Conservation (phyloP, 768 basidiomycete genomes). For the Boletus sp. region DNA sequence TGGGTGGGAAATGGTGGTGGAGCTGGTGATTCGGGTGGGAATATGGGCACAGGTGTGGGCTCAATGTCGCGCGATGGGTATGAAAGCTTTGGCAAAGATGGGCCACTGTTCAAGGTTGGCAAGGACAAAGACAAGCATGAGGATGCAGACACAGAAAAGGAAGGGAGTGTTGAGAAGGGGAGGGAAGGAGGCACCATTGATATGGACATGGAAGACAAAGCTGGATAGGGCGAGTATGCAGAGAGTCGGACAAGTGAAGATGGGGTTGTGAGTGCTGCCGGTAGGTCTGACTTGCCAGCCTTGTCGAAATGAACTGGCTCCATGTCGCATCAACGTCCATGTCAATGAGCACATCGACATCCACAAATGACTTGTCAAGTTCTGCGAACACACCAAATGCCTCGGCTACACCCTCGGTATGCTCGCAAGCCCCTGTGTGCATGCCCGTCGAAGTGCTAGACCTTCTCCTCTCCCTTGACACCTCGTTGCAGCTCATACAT, state of each 20-base stretch:
- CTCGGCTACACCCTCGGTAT: background rate
- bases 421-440: slow-evolving; percentile 19
- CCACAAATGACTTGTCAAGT: background rate
- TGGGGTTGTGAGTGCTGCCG: background rate
- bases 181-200: background rate
- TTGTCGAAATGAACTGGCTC: slow-evolving; percentile 2
- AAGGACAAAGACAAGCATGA: slow-evolving; percentile 36
- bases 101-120: slow-evolving; percentile 52
- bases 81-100: slow-evolving; percentile 29
- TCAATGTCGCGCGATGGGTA: slow-evolving; percentile 13
- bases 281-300: background rate
- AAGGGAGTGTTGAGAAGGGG: slow-evolving; percentile 9
- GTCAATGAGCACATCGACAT: background rate
- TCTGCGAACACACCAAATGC: background rate
- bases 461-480: slow-evolving; percentile 86
- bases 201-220: slow-evolving; percentile 15
- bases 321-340: background rate
- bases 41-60: background rate
- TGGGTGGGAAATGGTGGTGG: slow-evolving; percentile 56
- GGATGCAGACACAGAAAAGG: slow-evolving; percentile 14
- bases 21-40: background rate
- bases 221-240: slow-evolving; percentile 25
- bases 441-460: slow-evolving; percentile 53
- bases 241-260: slow-evolving; percentile 3
- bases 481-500: slow-evolving; percentile 93